Conservation (phyloP, 805 yeast species). For the Saturnispora ahearnii region DNA sequence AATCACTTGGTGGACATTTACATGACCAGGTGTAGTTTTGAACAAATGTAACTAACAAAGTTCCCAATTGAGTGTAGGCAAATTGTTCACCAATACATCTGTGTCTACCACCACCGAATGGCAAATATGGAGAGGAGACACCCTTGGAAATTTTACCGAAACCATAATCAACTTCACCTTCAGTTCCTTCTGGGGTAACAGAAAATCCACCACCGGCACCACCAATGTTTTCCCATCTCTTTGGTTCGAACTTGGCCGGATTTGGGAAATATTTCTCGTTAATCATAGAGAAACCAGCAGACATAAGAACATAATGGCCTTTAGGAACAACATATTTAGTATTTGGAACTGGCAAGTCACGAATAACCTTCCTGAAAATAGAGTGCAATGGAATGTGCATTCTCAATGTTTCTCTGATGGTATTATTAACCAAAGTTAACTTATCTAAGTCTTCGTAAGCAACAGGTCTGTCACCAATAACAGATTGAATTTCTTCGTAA, state of each 20-base stretch:
- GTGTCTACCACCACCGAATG: slow-evolving; percentile 99
- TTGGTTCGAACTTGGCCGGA: slow-evolving; percentile 66
- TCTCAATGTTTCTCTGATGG: slow-evolving; percentile 88
- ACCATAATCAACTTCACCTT: slow-evolving; percentile 69
- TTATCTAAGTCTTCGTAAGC: slow-evolving; percentile 76
- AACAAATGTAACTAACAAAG: slow-evolving; percentile 65
- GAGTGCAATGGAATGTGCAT: slow-evolving; percentile 96
- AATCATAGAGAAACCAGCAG: slow-evolving; percentile 87
- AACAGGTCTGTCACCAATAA: slow-evolving; percentile 53
- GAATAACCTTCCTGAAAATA: slow-evolving; percentile 82
- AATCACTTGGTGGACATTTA: slow-evolving; percentile 61
- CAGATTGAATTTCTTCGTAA: slow-evolving; percentile 60
- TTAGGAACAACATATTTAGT: slow-evolving; percentile 73
- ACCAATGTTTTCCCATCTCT: slow-evolving; percentile 61
- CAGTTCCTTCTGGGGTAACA: slow-evolving; percentile 29
- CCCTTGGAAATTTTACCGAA: slow-evolving; percentile 95
- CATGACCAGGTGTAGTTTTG: slow-evolving; percentile 74
- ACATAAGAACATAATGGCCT: slow-evolving; percentile 83
- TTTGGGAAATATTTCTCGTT: slow-evolving; percentile 73
- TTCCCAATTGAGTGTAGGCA: slow-evolving; percentile 88
- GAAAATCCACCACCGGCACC: slow-evolving; percentile 23
- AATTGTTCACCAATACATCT: slow-evolving; percentile 99
- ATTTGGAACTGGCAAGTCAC: slow-evolving; percentile 70
- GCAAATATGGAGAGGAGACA: slow-evolving; percentile 90
- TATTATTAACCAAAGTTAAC: slow-evolving; percentile 73